Evolutionary conservation across 2,329 filamentous ascomycete genomes (phyloP), one percentile per base, ranked within the genome.

Genomic region (Acarospora socialis): DNA sequence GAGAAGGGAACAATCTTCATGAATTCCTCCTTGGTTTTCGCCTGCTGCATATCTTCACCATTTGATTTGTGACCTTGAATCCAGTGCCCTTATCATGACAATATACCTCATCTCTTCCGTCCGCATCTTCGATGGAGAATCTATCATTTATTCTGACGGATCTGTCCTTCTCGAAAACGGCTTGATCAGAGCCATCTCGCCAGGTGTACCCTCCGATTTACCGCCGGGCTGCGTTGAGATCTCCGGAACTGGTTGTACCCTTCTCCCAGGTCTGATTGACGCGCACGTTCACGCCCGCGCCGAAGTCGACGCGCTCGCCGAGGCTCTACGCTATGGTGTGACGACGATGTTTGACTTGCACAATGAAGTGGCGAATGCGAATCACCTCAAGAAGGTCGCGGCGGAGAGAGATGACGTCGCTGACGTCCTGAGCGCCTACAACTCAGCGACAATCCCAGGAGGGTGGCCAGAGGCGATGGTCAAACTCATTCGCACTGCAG

Each of bases 291-390:
- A 68, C 36, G 56, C 55, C 22, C 48, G 61, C 39, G 52, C 50
- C 31, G 60, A 59, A 4, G 25, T 28, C 4, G 18, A 26, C 16
- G 32, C 32, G 23, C 43, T 65, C 1, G 52, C 52, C 2, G 61
- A 67, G 39, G 52, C 57, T 2, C 45, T 68, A 2, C 50, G 55
- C 2, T 68, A 67, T 32, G 64, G 65, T 2, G 57, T 67, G 7
- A 68, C 63, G 0, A 68, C 65, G 1, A 59, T 66, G 3, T 60
- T 57, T 32, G 64, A 67, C 21, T 63, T 67, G 61, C 59, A 63
- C 22, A 57, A 57, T 9, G 53, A 59, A 30, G 41, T 48, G 3
- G 40, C 31, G 13, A 49, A 53, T 34, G 52, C 55, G 10, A 39
- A 42, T 23, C 49, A 48, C 27, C 42, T 55, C 13, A 46, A 44